Percentiles rank a stretch among this genome's conserved stretches.
These are phyloP conservation scores for Geranium incanum DNA, from an alignment of 441 rosid species.

Conservation along the genomic window DNA sequence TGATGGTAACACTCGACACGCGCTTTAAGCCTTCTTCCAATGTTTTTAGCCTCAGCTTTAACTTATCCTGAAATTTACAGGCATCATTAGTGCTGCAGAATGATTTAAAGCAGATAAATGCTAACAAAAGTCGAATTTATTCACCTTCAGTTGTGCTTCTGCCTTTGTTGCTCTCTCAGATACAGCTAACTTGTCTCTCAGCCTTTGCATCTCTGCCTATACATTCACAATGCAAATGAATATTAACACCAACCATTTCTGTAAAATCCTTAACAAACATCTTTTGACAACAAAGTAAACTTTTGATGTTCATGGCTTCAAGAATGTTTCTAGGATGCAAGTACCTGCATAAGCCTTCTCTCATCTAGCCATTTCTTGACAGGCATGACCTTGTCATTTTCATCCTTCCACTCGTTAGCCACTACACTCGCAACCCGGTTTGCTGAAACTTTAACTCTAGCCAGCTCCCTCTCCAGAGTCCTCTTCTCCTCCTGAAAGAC, in stretches of 20 bases:
- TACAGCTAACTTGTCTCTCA: slow-evolving; percentile 64
- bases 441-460: slow-evolving; percentile 68
- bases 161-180: slow-evolving; percentile 85
- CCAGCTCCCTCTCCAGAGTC: slow-evolving; percentile 81
- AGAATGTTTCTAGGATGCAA: background rate
- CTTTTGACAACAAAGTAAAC: no score
- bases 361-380: slow-evolving; percentile 86
- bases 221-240: slow-evolving; percentile 11
- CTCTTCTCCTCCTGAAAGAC: slow-evolving; percentile 68
- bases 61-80: slow-evolving; percentile 52
- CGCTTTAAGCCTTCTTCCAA: slow-evolving; percentile 64
- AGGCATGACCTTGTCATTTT: slow-evolving; percentile 82
- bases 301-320: no score
- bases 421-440: slow-evolving; percentile 72
- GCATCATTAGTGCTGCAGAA: slow-evolving; percentile 2
- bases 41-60: slow-evolving; percentile 63
- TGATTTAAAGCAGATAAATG: background rate
- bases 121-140: background rate
- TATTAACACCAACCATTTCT: background rate
- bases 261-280: background rate
- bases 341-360: slow-evolving; percentile 77
- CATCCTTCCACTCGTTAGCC: slow-evolving; percentile 96
- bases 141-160: slow-evolving; percentile 82
- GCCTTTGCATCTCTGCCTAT: slow-evolving; percentile 80
- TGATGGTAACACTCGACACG: slow-evolving; percentile 24